Evolutionary conservation across 2,329 filamentous ascomycete genomes (phyloP).

Genomic region (Pseudogymnoascus sp.): DNA sequence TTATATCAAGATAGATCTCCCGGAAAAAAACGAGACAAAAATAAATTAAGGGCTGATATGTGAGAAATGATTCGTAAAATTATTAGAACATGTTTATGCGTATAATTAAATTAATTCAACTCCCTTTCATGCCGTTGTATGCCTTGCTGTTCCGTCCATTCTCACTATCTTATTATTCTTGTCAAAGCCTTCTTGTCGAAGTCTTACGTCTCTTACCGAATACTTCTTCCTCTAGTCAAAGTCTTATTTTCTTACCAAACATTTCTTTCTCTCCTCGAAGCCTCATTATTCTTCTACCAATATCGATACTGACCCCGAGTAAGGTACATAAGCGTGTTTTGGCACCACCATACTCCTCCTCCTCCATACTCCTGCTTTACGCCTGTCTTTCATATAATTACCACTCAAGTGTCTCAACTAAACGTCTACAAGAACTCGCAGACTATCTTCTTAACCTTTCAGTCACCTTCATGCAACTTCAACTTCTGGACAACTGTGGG

Average conservation of each 20-base stretch:
- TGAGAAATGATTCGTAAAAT: no score
- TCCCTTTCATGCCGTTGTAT: background rate
- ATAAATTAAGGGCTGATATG: background rate
- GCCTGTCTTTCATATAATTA: background rate
- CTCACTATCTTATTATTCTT: background rate
- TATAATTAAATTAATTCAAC: background rate
- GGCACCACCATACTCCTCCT: background rate
- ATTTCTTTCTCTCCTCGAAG: background rate
- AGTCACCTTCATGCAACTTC: background rate
- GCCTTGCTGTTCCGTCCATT: background rate
- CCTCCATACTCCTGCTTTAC: background rate
- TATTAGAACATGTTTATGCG: no score
- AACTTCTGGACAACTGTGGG: background rate
- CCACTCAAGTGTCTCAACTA: background rate
- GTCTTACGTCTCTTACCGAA: background rate
- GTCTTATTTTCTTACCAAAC: background rate
- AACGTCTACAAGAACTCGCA: background rate
- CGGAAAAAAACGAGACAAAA: background rate
- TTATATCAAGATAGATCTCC: background rate
- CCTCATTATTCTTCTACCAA: background rate
- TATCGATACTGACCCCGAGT: background rate
- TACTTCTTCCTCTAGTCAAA: background rate
- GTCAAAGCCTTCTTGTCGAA: background rate
- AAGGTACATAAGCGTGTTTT: background rate
- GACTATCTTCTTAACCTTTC: background rate